Evolutionary conservation across 805 yeast genomes (phyloP).

Genomic region (Zygoascus ofunaensis): DNA sequence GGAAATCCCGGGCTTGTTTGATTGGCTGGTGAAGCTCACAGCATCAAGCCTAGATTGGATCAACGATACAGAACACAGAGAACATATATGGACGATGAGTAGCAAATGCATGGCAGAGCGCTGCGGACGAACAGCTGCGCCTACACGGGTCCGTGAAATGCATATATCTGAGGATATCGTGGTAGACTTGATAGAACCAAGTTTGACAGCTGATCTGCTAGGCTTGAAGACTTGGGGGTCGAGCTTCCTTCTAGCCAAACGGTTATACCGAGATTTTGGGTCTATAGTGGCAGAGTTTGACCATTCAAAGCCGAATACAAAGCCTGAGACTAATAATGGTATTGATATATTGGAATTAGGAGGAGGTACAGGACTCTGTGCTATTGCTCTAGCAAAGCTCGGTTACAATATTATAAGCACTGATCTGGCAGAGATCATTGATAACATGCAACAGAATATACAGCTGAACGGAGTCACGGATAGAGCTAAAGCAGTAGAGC

Average conservation of each 20-base stretch:
- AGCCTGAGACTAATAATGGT: slow-evolving; percentile 6
- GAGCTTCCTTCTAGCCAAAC: slow-evolving; percentile 55
- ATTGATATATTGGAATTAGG: slow-evolving; percentile 58
- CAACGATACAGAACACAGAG: slow-evolving; percentile 19
- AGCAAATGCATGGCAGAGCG: slow-evolving; percentile 64
- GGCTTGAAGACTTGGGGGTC: slow-evolving; percentile 98
- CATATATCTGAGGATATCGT: not conserved
- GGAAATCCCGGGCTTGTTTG: slow-evolving; percentile 18
- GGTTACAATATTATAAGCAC: slow-evolving; percentile 52
- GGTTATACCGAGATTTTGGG: slow-evolving; percentile 28
- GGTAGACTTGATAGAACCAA: slow-evolving; percentile 58
- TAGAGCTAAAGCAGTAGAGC: slow-evolving; percentile 33
- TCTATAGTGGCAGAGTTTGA: not conserved
- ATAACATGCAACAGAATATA: slow-evolving; percentile 55
- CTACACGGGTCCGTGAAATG: slow-evolving; percentile 56
- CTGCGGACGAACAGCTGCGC: slow-evolving; percentile 79
- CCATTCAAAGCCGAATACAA: slow-evolving; percentile 2
- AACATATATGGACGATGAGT: slow-evolving; percentile 43
- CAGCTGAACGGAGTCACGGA: slow-evolving; percentile 34
- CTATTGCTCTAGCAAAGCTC: slow-evolving; percentile 53
- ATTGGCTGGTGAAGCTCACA: slow-evolving; percentile 28
- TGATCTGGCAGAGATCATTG: slow-evolving; percentile 69
- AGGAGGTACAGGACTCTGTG: slow-evolving; percentile 88
- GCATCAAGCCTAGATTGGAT: slow-evolving; percentile 38
- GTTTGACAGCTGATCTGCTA: slow-evolving; percentile 74